Conservation (phyloP, 2,329 filamentous ascomycete genomes). For the Fusarium sp. region DNA sequence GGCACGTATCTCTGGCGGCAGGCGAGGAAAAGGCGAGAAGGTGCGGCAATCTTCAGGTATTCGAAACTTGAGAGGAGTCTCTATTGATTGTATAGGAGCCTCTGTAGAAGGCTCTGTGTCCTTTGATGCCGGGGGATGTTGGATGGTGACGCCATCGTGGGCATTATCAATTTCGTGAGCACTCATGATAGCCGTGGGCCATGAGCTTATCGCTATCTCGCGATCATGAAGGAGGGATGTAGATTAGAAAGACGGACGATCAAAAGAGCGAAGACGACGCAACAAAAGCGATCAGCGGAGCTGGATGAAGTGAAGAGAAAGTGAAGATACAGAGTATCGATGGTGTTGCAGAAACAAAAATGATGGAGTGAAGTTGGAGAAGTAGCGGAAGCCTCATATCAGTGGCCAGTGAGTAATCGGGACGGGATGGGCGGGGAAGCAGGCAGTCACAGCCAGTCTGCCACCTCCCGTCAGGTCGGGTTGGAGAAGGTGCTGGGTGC, state of each 20-base stretch:
- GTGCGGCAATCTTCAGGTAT: conserved; percentile 46
- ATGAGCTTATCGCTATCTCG: conserved; percentile 33
- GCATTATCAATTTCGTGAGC: conserved; percentile 14
- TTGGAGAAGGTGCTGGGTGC: not conserved
- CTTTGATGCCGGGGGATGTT: not conserved
- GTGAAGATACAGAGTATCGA: conserved; percentile 34
- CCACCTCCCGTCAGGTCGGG: not conserved
- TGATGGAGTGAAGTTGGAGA: conserved; percentile 19
- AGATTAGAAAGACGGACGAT: not conserved
- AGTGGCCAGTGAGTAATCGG: conserved; percentile 2
- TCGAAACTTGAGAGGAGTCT: conserved; percentile 44
- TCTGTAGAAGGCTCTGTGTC: not conserved
- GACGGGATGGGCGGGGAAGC: conserved; percentile 23
- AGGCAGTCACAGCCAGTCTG: conserved; percentile 1
- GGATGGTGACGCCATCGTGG: not conserved
- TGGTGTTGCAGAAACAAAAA: conserved; percentile 26
- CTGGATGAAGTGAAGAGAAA: not conserved
- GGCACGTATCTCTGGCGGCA: conserved; percentile 51
- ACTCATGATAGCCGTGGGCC: conserved; percentile 35
- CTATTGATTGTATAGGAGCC: not conserved
- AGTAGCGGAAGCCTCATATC: conserved; percentile 14
- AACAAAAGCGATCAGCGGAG: not conserved
- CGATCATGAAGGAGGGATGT: conserved; percentile 32
- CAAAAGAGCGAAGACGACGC: not conserved
- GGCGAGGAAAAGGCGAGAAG: conserved; percentile 46